Evolutionary conservation across 2,329 filamentous ascomycete species (phyloP).

Genomic region (Cryphonectria radicalis): DNA sequence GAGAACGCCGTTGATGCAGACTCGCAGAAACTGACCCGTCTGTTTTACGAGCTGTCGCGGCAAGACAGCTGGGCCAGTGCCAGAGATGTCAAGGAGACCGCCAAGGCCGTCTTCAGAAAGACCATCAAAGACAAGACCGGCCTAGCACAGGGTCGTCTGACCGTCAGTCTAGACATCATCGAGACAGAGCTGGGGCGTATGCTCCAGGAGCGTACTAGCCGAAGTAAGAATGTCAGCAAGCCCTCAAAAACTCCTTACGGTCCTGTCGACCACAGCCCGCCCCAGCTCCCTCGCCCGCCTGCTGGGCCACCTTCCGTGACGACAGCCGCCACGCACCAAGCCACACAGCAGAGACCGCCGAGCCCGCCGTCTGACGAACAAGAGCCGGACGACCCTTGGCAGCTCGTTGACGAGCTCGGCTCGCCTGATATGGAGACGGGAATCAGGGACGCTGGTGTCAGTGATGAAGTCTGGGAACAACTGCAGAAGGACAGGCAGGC

Average conservation of each 20-base stretch:
- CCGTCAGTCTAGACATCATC: conserved; percentile 26
- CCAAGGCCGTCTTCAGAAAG: conserved; percentile 52
- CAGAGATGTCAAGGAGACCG: conserved; percentile 62
- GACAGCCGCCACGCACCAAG: neutral
- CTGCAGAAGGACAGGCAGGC: conserved; percentile 55
- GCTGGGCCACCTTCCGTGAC: neutral
- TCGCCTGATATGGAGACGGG: neutral
- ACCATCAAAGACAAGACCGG: conserved; percentile 40
- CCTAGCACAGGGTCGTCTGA: conserved; percentile 24
- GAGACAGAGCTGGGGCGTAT: conserved; percentile 30
- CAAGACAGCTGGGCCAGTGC: conserved; percentile 65
- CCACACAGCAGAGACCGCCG: neutral
- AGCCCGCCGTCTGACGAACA: conserved; percentile 2
- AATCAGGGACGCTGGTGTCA: conserved; percentile 60
- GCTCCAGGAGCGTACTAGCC: conserved; percentile 33
- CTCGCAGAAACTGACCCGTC: conserved; percentile 35
- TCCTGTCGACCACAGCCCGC: neutral
- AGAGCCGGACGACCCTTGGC: neutral
- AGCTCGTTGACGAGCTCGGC: conserved; percentile 3
- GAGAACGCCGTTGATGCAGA: conserved; percentile 34
- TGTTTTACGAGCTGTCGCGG: conserved; percentile 46
- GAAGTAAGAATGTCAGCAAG: conserved; percentile 16
- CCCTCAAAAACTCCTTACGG: neutral
- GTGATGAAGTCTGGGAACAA: conserved; percentile 64
- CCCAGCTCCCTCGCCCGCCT: neutral